These are phyloP conservation scores for Rutidosis leptorrhynchoides DNA, from an alignment of 129 eudicot genomes.

Conservation along the genomic window DNA sequence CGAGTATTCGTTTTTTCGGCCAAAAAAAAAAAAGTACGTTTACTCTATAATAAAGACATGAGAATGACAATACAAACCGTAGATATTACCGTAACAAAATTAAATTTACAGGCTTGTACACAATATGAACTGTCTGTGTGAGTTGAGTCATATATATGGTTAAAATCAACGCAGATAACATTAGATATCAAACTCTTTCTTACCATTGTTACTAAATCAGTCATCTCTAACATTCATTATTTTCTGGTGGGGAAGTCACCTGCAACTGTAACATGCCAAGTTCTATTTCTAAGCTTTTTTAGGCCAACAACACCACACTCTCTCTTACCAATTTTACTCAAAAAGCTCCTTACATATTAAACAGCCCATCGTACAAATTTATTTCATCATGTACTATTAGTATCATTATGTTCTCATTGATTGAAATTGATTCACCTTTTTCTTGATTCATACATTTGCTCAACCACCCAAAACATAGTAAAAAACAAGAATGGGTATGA, in stretches of 20 bases:
- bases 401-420: not conserved
- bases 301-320: constrained; percentile 22
- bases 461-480: not conserved
- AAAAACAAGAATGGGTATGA: constrained; percentile 17
- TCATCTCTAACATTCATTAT: not conserved
- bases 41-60: not conserved
- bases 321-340: constrained; percentile 1
- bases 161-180: not conserved
- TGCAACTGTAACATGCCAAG: constrained; percentile 15
- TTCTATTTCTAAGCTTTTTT: not conserved
- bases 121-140: not conserved
- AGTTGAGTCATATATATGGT: not conserved
- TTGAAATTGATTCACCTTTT: not conserved
- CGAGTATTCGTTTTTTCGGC: no score
- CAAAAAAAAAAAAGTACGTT: no score
- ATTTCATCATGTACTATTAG: not conserved
- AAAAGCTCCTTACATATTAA: constrained; percentile 1
- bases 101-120: not conserved
- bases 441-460: not conserved
- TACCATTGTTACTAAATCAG: no score
- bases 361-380: not conserved
- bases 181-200: no score
- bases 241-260: constrained; percentile 5
- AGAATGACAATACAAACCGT: not conserved
- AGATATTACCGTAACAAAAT: not conserved